A percentile compares a stretch with the other conserved stretches of the same genome.
Evolutionary conservation across 306 rosid species (phyloP).

Genomic region (Oxytropis ochrocephala): DNA sequence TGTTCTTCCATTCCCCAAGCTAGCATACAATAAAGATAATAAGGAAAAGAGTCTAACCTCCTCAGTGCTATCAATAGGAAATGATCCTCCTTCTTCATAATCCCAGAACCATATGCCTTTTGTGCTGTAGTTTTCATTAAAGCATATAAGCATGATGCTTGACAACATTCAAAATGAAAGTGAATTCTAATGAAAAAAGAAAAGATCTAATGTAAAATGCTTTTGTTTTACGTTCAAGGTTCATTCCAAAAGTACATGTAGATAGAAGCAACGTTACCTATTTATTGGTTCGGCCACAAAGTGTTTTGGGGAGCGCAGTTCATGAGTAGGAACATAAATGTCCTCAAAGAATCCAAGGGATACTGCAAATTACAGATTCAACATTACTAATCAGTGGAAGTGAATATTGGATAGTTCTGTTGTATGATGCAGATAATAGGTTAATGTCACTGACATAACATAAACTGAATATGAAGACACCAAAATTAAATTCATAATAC

Average conservation of each 20-base stretch:
- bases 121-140: constrained; percentile 33
- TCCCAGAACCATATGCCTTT: constrained; percentile 61
- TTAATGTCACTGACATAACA: background rate
- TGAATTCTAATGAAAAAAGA: background rate
- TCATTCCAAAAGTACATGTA: background rate
- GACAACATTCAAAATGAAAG: background rate
- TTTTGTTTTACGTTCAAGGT: background rate
- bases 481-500: background rate
- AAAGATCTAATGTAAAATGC: background rate
- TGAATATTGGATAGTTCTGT: background rate
- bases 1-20: background rate
- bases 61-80: constrained; percentile 36
- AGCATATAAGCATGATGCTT: background rate
- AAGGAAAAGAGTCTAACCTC: constrained; percentile 42
- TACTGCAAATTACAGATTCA: constrained; percentile 47
- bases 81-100: constrained; percentile 18
- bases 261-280: constrained; percentile 33
- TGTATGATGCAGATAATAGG: background rate
- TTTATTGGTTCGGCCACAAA: constrained; percentile 34
- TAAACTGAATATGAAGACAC: background rate
- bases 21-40: constrained; percentile 5
- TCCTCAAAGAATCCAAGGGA: constrained; percentile 85
- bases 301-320: constrained; percentile 48
- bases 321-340: constrained; percentile 51
- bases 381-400: constrained; percentile 17